These are phyloP conservation scores for Myriosclerotinia duriaeana DNA, from an alignment of 2,329 filamentous ascomycete species.

Conservation along the genomic window DNA sequence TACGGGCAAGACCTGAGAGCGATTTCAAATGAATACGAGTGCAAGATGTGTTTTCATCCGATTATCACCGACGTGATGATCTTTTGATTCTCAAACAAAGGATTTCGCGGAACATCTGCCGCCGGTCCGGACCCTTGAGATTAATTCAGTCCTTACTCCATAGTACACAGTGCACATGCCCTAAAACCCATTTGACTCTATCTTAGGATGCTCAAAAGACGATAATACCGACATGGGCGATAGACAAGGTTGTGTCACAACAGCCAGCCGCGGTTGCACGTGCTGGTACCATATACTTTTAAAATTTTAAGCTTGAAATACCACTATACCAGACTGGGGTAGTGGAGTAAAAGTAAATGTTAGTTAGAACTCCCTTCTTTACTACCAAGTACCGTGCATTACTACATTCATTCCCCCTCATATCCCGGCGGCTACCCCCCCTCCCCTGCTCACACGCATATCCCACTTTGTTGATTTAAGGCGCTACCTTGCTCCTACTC, in stretches of 20 bases:
- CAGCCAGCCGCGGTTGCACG: conserved; percentile 18
- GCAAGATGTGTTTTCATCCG: background rate
- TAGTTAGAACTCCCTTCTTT: conserved; percentile 5
- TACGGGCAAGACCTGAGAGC: background rate
- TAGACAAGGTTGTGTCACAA: conserved; percentile 18
- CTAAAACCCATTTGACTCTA: conserved; percentile 1
- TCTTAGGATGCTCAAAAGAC: no score
- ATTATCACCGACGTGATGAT: conserved; percentile 7
- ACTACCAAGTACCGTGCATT: conserved; percentile 17
- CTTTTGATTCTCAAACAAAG: conserved; percentile 15
- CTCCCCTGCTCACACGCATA: conserved; percentile 17
- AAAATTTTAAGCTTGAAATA: conserved; percentile 16
- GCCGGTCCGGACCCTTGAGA: conserved; percentile 14
- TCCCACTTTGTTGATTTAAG: conserved; percentile 23
- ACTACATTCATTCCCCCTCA: conserved; percentile 9
- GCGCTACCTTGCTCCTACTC: conserved; percentile 23
- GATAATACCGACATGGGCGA: background rate
- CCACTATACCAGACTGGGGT: conserved; percentile 1
- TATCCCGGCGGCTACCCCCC: conserved; percentile 23
- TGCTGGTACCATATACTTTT: conserved; percentile 12
- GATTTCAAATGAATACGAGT: background rate
- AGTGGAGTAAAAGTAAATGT: background rate
- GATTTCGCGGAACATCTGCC: background rate
- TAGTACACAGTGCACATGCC: conserved; percentile 10
- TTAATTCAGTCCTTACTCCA: conserved; percentile 6